Percentiles rank a stretch among this genome's conserved stretches.
Conservation (phyloP, 78 protist species). For the Capsaspora owczarzaki region DNA sequence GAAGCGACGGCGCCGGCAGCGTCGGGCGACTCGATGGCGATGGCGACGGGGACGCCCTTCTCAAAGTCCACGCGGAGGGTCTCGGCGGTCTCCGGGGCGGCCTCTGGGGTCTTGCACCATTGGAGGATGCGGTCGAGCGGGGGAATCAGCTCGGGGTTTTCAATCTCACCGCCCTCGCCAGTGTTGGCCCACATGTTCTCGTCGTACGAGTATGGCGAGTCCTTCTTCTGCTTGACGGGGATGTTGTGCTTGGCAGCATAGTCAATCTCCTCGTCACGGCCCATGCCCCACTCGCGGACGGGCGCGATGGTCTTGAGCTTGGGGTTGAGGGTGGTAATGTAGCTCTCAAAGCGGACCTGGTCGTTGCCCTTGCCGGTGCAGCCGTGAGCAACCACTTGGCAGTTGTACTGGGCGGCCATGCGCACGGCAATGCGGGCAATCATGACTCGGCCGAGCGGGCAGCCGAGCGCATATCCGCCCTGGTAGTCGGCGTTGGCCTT, state of each 20-base stretch:
- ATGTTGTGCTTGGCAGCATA: slow-evolving; percentile 36
- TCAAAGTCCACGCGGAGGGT: slow-evolving; percentile 18
- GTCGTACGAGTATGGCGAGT: slow-evolving; percentile 34
- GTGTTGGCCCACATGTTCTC: slow-evolving; percentile 44
- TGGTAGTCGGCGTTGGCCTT: slow-evolving; percentile 60
- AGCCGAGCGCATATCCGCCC: slow-evolving; percentile 57
- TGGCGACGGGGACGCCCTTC: slow-evolving; percentile 19
- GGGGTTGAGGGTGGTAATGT: slow-evolving; percentile 43
- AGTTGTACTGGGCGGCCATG: slow-evolving; percentile 47
- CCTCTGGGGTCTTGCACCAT: slow-evolving; percentile 39
- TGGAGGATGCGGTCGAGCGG: slow-evolving; percentile 36
- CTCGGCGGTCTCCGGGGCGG: slow-evolving; percentile 36
- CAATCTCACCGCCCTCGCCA: slow-evolving; percentile 44
- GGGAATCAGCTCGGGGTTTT: slow-evolving; percentile 30
- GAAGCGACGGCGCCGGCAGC: too few relatives aligned
- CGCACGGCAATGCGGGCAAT: slow-evolving; percentile 44
- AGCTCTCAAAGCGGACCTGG: slow-evolving; percentile 67
- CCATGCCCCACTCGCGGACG: too few relatives aligned
- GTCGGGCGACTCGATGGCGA: background rate
- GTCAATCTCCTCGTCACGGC: slow-evolving; percentile 41
- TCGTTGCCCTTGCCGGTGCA: slow-evolving; percentile 77
- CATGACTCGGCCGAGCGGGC: slow-evolving; percentile 50
- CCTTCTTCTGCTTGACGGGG: slow-evolving; percentile 42
- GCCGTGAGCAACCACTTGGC: slow-evolving; percentile 53
- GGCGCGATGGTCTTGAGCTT: slow-evolving; percentile 57